A percentile compares a stretch with the other conserved stretches of the same genome.
Conservation (phyloP, 2,329 filamentous ascomycete genomes). For the Diplodia intermedia region DNA sequence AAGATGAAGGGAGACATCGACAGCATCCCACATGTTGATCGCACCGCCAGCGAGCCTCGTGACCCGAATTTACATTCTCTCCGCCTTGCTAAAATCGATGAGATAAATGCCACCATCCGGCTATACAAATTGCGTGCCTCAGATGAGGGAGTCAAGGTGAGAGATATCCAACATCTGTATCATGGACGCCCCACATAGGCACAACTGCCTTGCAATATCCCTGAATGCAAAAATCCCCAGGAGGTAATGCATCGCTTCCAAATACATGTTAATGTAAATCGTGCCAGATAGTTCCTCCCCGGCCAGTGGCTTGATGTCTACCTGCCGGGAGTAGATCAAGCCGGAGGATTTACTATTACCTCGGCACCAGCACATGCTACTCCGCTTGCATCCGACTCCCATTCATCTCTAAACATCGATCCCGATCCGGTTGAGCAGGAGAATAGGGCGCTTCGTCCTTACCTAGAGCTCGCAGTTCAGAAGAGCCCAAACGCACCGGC, state of each 20-base stretch:
- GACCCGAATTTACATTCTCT: slow-evolving; percentile 70
- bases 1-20: not conserved
- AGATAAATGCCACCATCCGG: slow-evolving; percentile 71
- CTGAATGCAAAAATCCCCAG: not conserved
- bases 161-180: not conserved
- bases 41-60: slow-evolving; percentile 77
- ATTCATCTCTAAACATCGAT: slow-evolving; percentile 28
- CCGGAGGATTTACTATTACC: slow-evolving; percentile 88
- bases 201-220: not conserved
- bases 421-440: slow-evolving; percentile 8
- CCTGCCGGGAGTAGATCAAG: slow-evolving; percentile 70
- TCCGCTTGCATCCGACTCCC: slow-evolving; percentile 36
- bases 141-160: slow-evolving; percentile 57
- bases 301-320: slow-evolving; percentile 91
- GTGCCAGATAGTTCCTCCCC: slow-evolving; percentile 67
- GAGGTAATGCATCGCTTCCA: slow-evolving; percentile 24
- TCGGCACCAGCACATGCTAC: slow-evolving; percentile 64
- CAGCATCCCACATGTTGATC: slow-evolving; percentile 64
- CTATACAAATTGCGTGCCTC: slow-evolving; percentile 69
- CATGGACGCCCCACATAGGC: not conserved
- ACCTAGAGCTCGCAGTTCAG: slow-evolving; percentile 81
- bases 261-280: slow-evolving; percentile 13
- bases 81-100: slow-evolving; percentile 64
- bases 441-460: slow-evolving; percentile 46
- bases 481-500: slow-evolving; percentile 76